Conservation (phyloP, 768 basidiomycete genomes). For the Tubosaeta sp. region DNA sequence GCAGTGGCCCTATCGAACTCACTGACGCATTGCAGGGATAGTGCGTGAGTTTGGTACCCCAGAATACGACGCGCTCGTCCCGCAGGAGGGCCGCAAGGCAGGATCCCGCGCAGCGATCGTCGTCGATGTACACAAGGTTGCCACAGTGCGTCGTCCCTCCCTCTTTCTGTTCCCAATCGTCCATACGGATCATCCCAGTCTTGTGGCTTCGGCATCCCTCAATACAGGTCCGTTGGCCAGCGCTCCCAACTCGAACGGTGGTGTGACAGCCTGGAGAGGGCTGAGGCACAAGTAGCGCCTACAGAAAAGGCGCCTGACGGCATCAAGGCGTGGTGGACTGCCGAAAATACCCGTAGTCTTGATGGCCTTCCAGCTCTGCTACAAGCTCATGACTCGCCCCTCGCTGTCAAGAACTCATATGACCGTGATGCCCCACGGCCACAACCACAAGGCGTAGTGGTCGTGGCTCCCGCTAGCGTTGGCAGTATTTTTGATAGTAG, state of each 20-base stretch:
- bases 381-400: slow-evolving; percentile 22
- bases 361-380: slow-evolving; percentile 53
- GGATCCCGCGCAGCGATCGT: slow-evolving; percentile 61
- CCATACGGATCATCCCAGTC: slow-evolving; percentile 40
- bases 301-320: slow-evolving; percentile 34
- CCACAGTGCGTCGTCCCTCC: slow-evolving; percentile 32
- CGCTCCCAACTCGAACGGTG: slow-evolving; percentile 49
- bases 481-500: slow-evolving; percentile 1
- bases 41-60: slow-evolving; percentile 60
- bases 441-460: not conserved
- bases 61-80: slow-evolving; percentile 53
- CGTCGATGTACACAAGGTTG: slow-evolving; percentile 59
- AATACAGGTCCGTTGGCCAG: slow-evolving; percentile 52
- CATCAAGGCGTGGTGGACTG: slow-evolving; percentile 53
- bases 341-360: slow-evolving; percentile 46
- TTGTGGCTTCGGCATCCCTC: slow-evolving; percentile 63
- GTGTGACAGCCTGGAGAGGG: slow-evolving; percentile 40
- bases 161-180: not conserved
- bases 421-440: slow-evolving; percentile 12
- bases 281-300: slow-evolving; percentile 30
- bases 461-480: not conserved
- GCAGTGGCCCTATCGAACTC: not conserved
- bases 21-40: slow-evolving; percentile 36
- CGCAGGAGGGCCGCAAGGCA: slow-evolving; percentile 41
- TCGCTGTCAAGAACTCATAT: slow-evolving; percentile 20